phyloP scores from a whole-genome alignment of 73 alveolate species.

The Paraurostyla sp. region DNA sequence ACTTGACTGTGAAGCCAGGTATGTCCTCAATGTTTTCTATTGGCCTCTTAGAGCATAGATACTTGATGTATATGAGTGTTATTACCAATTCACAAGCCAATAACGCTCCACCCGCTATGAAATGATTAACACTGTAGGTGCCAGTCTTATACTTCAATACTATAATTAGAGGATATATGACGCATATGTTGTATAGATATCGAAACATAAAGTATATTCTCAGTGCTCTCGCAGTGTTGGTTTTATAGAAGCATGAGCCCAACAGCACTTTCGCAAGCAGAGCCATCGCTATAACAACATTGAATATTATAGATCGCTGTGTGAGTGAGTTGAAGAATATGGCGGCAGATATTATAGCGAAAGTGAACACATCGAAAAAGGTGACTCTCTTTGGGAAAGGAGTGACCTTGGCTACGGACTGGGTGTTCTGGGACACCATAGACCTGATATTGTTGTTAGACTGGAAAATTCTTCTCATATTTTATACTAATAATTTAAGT shows the following conservation, averaged over 20 bases:
- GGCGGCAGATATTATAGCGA: neutral
- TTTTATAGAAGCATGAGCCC: neutral
- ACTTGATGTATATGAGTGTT: neutral
- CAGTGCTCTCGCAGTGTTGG: slow-evolving; percentile 9
- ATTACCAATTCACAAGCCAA: neutral
- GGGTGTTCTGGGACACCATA: too few species aligned
- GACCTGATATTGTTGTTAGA: too few species aligned
- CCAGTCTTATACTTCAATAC: neutral
- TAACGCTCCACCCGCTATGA: slow-evolving; percentile 16
- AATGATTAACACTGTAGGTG: neutral
- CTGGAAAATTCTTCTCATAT: neutral
- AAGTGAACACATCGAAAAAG: slow-evolving; percentile 14
- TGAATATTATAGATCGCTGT: slow-evolving; percentile 16
- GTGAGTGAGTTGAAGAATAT: slow-evolving; percentile 27
- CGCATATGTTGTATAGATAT: neutral
- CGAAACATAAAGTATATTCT: neutral
- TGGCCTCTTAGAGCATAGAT: neutral
- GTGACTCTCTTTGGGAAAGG: slow-evolving; percentile 29
- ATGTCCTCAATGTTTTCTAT: slow-evolving; percentile 42
- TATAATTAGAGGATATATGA: slow-evolving; percentile 4
- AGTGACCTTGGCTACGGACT: too few species aligned
- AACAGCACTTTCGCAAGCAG: neutral
- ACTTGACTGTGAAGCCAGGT: slow-evolving; percentile 4
- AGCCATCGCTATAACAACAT: neutral
- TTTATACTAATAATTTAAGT: neutral